A percentile compares a stretch with the other conserved stretches of the same genome.
These are phyloP conservation scores for Pittosporum tobira DNA, from an alignment of 129 eudicot genomes.

Conservation along the genomic window DNA sequence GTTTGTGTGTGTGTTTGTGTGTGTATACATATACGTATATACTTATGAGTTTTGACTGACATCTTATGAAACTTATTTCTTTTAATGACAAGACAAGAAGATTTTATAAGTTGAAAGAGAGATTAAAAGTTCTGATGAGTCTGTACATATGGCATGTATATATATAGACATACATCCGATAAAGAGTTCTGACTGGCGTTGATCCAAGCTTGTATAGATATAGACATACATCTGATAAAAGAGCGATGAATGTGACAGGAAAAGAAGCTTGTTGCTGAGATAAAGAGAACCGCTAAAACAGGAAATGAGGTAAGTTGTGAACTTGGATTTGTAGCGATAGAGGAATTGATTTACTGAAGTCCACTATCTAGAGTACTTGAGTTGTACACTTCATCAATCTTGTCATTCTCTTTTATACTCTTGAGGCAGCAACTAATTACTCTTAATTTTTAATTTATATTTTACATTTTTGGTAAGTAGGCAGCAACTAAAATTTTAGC, in stretches of 20 bases:
- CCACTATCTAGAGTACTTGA: background rate
- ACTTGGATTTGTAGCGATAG: slow-evolving; percentile 3
- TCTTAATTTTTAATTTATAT: no score
- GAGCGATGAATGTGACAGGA: slow-evolving; percentile 42
- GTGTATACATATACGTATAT: no score
- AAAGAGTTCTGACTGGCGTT: no score
- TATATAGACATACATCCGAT: no score
- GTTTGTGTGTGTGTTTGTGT: no score
- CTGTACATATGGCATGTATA: no score
- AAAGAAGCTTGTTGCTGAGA: slow-evolving; percentile 93
- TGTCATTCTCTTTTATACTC: slow-evolving; percentile 3
- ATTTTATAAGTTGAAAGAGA: no score
- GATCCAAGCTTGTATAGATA: background rate
- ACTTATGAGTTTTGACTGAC: no score
- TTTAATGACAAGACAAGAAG: no score
- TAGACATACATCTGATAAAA: background rate
- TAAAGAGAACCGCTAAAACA: slow-evolving; percentile 90
- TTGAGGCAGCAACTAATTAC: slow-evolving; percentile 90
- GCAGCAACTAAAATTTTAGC: slow-evolving; percentile 92
- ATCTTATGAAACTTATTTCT: no score
- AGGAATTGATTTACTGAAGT: background rate
- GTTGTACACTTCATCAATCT: background rate
- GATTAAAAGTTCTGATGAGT: no score
- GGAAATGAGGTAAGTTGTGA: slow-evolving; percentile 74
- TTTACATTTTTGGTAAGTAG: no score